phyloP scores from a whole-genome alignment of 1,284 basidiomycete genomes.

The Melampsora americana region DNA sequence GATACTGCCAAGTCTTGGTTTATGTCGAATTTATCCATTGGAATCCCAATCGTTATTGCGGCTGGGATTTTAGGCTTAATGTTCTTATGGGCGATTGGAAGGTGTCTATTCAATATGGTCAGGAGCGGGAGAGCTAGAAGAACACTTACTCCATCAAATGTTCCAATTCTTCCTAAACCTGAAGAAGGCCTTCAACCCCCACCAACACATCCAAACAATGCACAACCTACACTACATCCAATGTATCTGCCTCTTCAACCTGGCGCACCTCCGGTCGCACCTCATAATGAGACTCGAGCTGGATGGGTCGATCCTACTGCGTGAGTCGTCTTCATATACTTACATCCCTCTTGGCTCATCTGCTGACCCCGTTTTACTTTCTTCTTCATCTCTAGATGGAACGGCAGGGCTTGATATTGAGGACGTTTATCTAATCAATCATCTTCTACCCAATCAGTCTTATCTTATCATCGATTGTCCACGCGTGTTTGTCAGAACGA shows the following conservation, averaged over 20 bases:
- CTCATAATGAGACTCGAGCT: background rate
- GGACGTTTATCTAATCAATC: no score
- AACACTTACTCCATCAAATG: background rate
- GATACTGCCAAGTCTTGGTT: conserved; percentile 64
- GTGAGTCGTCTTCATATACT: conserved; percentile 1
- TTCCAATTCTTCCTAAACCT: background rate
- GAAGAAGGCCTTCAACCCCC: background rate
- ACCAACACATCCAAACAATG: background rate
- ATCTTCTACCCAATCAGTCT: no score
- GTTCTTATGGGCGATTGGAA: conserved; percentile 14
- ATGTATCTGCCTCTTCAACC: background rate
- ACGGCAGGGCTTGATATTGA: no score
- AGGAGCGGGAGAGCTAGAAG: background rate
- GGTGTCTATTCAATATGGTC: background rate
- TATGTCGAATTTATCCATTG: conserved; percentile 50
- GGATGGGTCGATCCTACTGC: conserved; percentile 34
- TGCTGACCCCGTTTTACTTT: no score
- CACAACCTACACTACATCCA: conserved; percentile 4
- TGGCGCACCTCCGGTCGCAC: background rate
- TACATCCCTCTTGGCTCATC: background rate
- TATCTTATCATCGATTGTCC: no score
- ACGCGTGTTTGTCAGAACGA: no score
- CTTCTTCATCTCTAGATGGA: no score
- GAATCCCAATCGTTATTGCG: conserved; percentile 50
- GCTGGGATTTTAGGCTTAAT: conserved; percentile 27